phyloP scores from a whole-genome alignment of 225 moss, liverwort and hornwort genomes.

The Bryoerythrophyllum caledonicum region DNA sequence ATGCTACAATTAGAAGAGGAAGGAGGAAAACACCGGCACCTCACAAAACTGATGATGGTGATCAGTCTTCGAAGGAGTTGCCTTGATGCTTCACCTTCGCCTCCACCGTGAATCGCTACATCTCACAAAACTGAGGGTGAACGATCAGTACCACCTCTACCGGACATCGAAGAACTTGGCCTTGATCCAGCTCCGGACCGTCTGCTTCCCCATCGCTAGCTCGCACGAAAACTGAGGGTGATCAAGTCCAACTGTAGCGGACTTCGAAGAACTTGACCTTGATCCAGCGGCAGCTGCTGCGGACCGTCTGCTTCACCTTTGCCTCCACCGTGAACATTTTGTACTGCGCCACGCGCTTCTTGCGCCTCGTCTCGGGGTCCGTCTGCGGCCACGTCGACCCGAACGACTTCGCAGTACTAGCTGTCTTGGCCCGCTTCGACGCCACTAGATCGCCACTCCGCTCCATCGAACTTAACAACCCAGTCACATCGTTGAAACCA shows the following conservation, averaged over 20 bases:
- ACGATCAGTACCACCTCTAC: conserved; percentile 68
- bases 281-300: conserved; percentile 74
- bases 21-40: neutral
- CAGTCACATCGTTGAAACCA: conserved; percentile 7
- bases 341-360: conserved; percentile 74
- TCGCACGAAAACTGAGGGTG: no score
- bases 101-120: no score
- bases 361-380: conserved; percentile 76
- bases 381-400: conserved; percentile 43
- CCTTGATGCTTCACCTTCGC: no score
- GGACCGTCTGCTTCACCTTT: conserved; percentile 62
- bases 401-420: conserved; percentile 18
- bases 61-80: no score
- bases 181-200: no score
- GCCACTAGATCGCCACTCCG: neutral
- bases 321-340: conserved; percentile 73
- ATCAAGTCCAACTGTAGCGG: conserved; percentile 33
- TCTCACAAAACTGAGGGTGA: neutral
- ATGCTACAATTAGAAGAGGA: neutral
- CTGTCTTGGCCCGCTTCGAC: neutral
- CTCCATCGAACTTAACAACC: neutral
- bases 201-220: no score
- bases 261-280: conserved; percentile 69
- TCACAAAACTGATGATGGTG: no score
- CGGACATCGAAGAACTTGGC: no score